phyloP scores from a whole-genome alignment of 495 filamentous ascomycete genomes.

The Poronia punctata region DNA sequence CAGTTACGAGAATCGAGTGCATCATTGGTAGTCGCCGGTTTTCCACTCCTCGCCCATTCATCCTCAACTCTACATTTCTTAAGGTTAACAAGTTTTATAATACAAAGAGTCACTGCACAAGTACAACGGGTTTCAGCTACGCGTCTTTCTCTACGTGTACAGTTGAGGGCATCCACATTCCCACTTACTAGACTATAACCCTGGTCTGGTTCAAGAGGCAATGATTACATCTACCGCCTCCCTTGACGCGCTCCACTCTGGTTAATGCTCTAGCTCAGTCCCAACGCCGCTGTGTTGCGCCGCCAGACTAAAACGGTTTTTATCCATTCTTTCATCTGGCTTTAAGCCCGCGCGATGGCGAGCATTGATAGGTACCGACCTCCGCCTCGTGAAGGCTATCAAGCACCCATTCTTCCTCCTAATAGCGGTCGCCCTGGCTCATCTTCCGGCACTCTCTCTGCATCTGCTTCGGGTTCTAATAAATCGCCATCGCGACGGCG shows the following conservation, averaged over 20 bases:
- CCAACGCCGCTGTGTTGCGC: not conserved
- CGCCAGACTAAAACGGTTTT: not conserved
- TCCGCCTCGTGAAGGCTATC: constrained; percentile 37
- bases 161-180: too few relatives aligned
- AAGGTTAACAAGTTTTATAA: too few relatives aligned
- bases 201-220: too few relatives aligned
- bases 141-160: too few relatives aligned
- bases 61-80: too few relatives aligned
- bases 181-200: too few relatives aligned
- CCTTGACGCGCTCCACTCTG: constrained; percentile 7
- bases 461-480: too few relatives aligned
- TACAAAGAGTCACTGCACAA: too few relatives aligned
- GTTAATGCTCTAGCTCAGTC: not conserved
- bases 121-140: too few relatives aligned
- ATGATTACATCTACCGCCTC: not conserved
- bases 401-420: constrained; percentile 25
- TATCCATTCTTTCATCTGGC: constrained; percentile 2
- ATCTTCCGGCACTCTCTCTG: too few relatives aligned
- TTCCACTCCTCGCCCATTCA: too few relatives aligned
- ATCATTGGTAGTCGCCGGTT: not conserved
- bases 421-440: constrained; percentile 20
- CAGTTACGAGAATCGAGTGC: not conserved
- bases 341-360: constrained; percentile 34
- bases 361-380: constrained; percentile 46
- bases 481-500: constrained; percentile 40